Percentiles rank a stretch among this genome's conserved stretches.
Conservation (phyloP, 2,329 filamentous ascomycete genomes). For the Pseudogymnoascus sp. region DNA sequence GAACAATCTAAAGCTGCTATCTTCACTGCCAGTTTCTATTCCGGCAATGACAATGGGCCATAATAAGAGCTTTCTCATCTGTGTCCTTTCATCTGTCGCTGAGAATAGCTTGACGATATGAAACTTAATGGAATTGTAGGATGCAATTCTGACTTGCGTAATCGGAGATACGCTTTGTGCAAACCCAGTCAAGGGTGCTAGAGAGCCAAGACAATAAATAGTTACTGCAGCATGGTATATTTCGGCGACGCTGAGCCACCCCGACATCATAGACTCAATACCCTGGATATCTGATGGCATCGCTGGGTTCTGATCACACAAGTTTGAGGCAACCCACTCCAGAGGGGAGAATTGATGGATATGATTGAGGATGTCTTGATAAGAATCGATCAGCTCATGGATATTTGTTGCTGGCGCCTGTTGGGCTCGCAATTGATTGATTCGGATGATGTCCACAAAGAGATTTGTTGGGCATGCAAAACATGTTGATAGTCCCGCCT, state of each 20-base stretch:
- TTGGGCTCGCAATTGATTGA: neutral
- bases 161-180: neutral
- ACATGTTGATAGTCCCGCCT: neutral
- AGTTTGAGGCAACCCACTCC: neutral
- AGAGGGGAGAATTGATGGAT: neutral
- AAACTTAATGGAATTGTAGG: neutral
- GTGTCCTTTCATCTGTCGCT: neutral
- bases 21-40: neutral
- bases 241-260: neutral
- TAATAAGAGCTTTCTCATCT: constrained; percentile 6
- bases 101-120: neutral
- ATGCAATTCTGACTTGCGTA: neutral
- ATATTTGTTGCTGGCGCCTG: neutral
- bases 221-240: neutral
- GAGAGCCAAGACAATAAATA: neutral
- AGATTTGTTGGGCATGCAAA: neutral
- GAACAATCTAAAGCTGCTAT: neutral
- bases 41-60: neutral
- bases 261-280: neutral
- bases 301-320: neutral
- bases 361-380: neutral
- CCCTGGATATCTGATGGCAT: neutral
- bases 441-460: neutral
- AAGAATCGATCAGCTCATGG: neutral
- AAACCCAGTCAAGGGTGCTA: neutral